These are phyloP conservation scores for Trichophyton rubrum DNA, from an alignment of 2,329 filamentous ascomycete species.

Conservation along the genomic window DNA sequence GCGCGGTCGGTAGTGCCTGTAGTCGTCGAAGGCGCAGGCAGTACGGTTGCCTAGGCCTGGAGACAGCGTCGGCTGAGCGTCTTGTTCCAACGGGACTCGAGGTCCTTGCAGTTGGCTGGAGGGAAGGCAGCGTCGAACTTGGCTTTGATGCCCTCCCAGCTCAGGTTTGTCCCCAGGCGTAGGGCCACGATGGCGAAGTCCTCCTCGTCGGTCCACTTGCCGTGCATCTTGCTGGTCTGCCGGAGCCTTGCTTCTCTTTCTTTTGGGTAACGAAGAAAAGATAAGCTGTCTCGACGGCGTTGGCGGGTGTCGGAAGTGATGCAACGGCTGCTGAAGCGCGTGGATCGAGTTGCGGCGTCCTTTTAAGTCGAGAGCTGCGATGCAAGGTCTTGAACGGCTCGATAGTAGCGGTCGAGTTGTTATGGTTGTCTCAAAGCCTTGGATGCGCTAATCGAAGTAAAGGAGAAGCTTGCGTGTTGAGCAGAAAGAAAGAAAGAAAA, in stretches of 20 bases:
- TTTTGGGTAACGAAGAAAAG: no score
- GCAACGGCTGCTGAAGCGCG: background rate
- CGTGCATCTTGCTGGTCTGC: conserved; percentile 8
- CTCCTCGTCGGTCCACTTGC: conserved; percentile 8
- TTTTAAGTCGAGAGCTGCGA: background rate
- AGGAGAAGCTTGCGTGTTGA: background rate
- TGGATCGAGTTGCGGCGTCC: background rate
- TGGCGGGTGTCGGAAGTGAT: background rate
- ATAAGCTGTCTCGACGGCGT: background rate
- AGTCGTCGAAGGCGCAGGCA: conserved; percentile 12
- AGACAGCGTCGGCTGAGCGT: conserved; percentile 5
- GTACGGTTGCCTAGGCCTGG: background rate
- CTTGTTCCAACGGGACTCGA: conserved; percentile 15
- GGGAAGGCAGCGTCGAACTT: conserved; percentile 10
- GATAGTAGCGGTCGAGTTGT: background rate
- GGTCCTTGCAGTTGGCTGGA: conserved; percentile 9
- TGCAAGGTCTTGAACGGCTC: background rate
- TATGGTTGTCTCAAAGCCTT: background rate
- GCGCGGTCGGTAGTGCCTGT: conserved; percentile 8
- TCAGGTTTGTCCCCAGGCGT: conserved; percentile 12
- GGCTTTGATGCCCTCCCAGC: conserved; percentile 10
- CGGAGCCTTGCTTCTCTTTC: background rate
- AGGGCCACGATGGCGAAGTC: conserved; percentile 13
- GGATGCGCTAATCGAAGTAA: background rate
- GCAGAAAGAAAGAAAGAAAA: background rate